Conservation (phyloP, 345 rosid genomes). For the Acer yangbiense region DNA sequence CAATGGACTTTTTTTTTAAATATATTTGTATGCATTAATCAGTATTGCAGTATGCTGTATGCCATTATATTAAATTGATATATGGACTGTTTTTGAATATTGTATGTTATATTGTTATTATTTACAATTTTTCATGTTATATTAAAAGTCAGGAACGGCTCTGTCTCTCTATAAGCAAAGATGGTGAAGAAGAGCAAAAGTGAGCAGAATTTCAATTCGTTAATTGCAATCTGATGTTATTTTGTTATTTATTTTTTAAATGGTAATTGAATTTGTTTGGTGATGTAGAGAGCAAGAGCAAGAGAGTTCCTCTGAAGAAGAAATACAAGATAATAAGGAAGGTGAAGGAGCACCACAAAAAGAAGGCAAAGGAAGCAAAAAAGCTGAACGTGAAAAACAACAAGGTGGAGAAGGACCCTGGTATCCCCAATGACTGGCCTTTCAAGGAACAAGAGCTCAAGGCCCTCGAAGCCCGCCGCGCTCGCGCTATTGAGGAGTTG, state of each 20-base stretch:
- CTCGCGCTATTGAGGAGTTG: slow-evolving; percentile 80
- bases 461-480: slow-evolving; percentile 85
- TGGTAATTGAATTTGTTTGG: not conserved
- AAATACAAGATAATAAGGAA: slow-evolving; percentile 84
- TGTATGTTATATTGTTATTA: too few species aligned
- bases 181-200: slow-evolving; percentile 92
- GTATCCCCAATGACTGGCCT: slow-evolving; percentile 98
- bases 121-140: too few species aligned
- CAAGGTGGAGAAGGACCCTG: slow-evolving; percentile 94
- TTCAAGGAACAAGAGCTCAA: slow-evolving; percentile 96
- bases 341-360: slow-evolving; percentile 93
- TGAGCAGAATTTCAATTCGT: slow-evolving; percentile 29
- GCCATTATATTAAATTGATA: too few species aligned
- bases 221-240: not conserved
- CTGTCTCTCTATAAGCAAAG: slow-evolving; percentile 2
- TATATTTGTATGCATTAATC: too few species aligned
- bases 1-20: too few species aligned
- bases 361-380: slow-evolving; percentile 96
- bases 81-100: too few species aligned
- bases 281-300: slow-evolving; percentile 87
- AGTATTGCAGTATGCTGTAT: too few species aligned
- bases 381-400: slow-evolving; percentile 61
- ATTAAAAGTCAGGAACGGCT: too few species aligned
- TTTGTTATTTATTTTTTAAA: not conserved
- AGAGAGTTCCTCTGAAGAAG: slow-evolving; percentile 77